Percentiles rank a stretch among this genome's conserved stretches.
These are phyloP conservation scores for Colletotrichum agaves DNA, from an alignment of 2,329 filamentous ascomycete genomes.

Conservation along the genomic window DNA sequence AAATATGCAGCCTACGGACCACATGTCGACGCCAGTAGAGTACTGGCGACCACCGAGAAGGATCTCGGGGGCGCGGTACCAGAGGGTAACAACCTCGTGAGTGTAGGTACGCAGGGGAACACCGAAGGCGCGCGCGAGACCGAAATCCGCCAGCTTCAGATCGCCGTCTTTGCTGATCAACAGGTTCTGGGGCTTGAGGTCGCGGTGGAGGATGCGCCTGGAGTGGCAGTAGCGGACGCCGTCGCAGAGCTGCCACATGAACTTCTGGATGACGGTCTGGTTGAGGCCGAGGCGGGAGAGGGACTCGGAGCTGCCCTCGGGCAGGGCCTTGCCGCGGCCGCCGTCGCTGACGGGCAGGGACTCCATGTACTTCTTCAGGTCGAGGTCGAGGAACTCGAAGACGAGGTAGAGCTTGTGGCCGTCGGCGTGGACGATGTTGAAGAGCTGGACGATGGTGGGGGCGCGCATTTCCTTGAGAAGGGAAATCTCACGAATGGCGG, in stretches of 20 bases:
- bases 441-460: slow-evolving; percentile 85
- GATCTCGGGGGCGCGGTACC: slow-evolving; percentile 93
- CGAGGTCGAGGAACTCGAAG: slow-evolving; percentile 89
- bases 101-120: slow-evolving; percentile 92
- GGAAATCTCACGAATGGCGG: slow-evolving; percentile 93
- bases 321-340: slow-evolving; percentile 85
- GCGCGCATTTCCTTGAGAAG: slow-evolving; percentile 95
- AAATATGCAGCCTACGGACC: slow-evolving; percentile 94
- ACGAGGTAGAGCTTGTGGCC: slow-evolving; percentile 96
- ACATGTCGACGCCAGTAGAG: slow-evolving; percentile 95
- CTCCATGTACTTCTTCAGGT: slow-evolving; percentile 98
- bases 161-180: slow-evolving; percentile 89
- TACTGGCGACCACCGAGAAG: slow-evolving; percentile 91
- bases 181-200: slow-evolving; percentile 91
- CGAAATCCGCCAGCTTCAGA: slow-evolving; percentile 91
- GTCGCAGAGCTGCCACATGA: slow-evolving; percentile 88
- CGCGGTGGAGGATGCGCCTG: slow-evolving; percentile 86
- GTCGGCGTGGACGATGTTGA: slow-evolving; percentile 95
- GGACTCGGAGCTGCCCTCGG: slow-evolving; percentile 76
- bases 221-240: slow-evolving; percentile 90
- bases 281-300: slow-evolving; percentile 77
- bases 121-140: slow-evolving; percentile 88
- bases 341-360: slow-evolving; percentile 85
- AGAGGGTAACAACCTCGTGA: slow-evolving; percentile 93
- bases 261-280: slow-evolving; percentile 87